Evolutionary conservation across 805 yeast genomes (phyloP).

Genomic region (Candida cerambycidarum): DNA sequence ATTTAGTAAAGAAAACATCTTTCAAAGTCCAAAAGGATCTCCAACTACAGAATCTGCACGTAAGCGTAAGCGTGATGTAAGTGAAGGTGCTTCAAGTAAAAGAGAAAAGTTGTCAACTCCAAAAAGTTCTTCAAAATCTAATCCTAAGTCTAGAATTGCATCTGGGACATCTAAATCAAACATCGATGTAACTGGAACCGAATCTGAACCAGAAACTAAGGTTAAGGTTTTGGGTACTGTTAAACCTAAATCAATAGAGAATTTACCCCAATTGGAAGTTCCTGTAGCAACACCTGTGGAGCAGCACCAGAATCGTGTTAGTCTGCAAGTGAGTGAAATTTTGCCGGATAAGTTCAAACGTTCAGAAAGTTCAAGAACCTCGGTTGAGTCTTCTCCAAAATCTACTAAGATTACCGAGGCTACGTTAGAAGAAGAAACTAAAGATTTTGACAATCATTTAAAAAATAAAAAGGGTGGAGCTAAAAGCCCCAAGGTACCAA

Average conservation of each 20-base stretch:
- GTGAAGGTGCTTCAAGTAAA: background rate
- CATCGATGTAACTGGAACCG: background rate
- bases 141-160: background rate
- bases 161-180: too few relatives aligned
- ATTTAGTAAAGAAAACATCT: slow-evolving; percentile 34
- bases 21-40: slow-evolving; percentile 30
- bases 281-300: slow-evolving; percentile 1
- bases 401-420: background rate
- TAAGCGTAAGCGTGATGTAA: slow-evolving; percentile 6
- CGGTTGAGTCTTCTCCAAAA: slow-evolving; percentile 2
- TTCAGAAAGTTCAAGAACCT: background rate
- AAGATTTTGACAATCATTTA: slow-evolving; percentile 24
- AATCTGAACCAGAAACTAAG: background rate
- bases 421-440: slow-evolving; percentile 24
- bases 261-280: slow-evolving; percentile 3
- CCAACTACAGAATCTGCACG: background rate
- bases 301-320: background rate
- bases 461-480: background rate
- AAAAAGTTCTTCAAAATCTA: background rate
- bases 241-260: background rate
- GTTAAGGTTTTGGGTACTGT: background rate
- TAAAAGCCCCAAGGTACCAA: background rate
- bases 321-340: slow-evolving; percentile 1
- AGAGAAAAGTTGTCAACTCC: background rate
- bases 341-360: background rate